These are phyloP conservation scores for Phaffia tasmanica DNA, from an alignment of 768 basidiomycete genomes.

Conservation along the genomic window DNA sequence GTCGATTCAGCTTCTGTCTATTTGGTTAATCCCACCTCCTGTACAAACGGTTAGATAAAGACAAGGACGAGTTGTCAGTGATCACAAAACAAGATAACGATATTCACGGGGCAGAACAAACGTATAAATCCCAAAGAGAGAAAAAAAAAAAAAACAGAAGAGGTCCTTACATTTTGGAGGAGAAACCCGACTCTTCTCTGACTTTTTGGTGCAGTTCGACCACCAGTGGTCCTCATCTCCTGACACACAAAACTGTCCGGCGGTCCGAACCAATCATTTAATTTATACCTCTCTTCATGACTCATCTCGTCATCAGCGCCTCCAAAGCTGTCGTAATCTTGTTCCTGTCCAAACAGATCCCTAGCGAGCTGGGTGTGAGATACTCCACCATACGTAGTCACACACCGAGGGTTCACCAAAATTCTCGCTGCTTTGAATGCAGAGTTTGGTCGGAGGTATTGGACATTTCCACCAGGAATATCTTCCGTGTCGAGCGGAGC, in stretches of 20 bases:
- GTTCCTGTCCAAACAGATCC: constrained; percentile 67
- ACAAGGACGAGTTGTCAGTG: too few relatives aligned
- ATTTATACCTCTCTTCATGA: constrained; percentile 50
- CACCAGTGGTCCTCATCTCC: constrained; percentile 50
- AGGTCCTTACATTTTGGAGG: constrained; percentile 34
- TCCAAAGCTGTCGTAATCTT: constrained; percentile 45
- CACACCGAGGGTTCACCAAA: constrained; percentile 87
- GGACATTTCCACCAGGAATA: constrained; percentile 35
- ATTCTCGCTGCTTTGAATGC: constrained; percentile 81
- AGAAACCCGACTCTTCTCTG: constrained; percentile 39
- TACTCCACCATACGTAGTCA: constrained; percentile 96
- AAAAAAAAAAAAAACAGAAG: background rate
- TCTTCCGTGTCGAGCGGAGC: constrained; percentile 36
- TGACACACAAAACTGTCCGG: constrained; percentile 98
- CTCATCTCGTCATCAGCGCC: constrained; percentile 35
- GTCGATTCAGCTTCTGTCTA: too few relatives aligned
- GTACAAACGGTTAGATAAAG: too few relatives aligned
- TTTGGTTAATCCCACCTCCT: too few relatives aligned
- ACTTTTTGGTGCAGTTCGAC: constrained; percentile 38
- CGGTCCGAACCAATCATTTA: constrained; percentile 92
- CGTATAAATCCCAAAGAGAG: too few relatives aligned
- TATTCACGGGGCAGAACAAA: too few relatives aligned
- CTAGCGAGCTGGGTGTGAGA: constrained; percentile 90
- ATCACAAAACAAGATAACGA: too few relatives aligned
- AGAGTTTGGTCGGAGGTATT: constrained; percentile 63